A percentile compares a stretch with the other conserved stretches of the same genome.
These are phyloP conservation scores for Cryptococcus floricola DNA, from an alignment of 1,284 basidiomycete species.

Conservation along the genomic window DNA sequence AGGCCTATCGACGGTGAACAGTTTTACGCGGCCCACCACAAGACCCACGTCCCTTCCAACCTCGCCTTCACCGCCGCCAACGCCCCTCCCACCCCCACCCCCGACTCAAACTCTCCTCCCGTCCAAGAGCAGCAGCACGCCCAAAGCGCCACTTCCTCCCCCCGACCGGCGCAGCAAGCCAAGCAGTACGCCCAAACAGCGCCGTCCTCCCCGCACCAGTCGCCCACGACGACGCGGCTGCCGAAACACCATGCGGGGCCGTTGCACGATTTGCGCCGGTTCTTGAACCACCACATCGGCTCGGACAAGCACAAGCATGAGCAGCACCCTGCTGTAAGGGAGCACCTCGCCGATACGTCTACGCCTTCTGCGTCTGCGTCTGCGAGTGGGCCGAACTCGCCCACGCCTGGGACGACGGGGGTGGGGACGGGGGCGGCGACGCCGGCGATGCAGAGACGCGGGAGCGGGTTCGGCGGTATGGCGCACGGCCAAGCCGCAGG, in stretches of 20 bases:
- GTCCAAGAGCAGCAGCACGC: no score
- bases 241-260: constrained; percentile 56
- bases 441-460: constrained; percentile 42
- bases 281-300: constrained; percentile 82
- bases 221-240: constrained; percentile 46
- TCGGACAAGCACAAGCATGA: constrained; percentile 48
- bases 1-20: constrained; percentile 1
- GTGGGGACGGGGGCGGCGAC: constrained; percentile 33
- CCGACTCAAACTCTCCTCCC: not conserved
- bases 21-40: constrained; percentile 6
- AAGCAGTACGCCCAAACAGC: constrained; percentile 24
- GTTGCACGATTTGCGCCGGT: constrained; percentile 84
- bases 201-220: constrained; percentile 39
- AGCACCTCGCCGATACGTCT: constrained; percentile 27
- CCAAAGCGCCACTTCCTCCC: not conserved
- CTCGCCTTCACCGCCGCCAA: constrained; percentile 35
- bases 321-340: constrained; percentile 21
- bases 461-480: constrained; percentile 32
- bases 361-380: constrained; percentile 24
- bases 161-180: no score
- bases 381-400: constrained; percentile 27
- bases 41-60: constrained; percentile 23
- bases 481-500: constrained; percentile 14
- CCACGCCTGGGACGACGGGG: constrained; percentile 3
- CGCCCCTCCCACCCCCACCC: constrained; percentile 5